Base-by-base conservation (phyloP, 1,139 yeast genomes). In the Candida freyschussii region DNA sequence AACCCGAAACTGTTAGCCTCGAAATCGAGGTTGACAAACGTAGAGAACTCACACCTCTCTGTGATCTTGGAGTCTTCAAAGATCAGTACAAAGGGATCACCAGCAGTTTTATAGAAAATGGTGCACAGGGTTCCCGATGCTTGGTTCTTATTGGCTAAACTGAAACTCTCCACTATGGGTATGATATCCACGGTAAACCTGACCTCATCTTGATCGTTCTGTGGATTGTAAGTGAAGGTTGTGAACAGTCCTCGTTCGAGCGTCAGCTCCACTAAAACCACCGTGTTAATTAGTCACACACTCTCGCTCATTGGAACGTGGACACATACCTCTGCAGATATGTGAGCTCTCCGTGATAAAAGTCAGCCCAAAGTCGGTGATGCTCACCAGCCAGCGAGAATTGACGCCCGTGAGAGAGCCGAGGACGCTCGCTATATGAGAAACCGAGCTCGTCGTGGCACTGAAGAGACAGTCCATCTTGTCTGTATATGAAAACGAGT, bases 11-110 rank as follows among this genome's bases (percentile, higher is more conserved):
- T 48, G 25, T 63, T 63, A 16, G 67, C 48, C 25, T 59, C 79
- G 10, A 44, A 36, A 16, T 47, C 53, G 13, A 46, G 15, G 26
- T 55, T 56, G 4, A 54, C 45, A 28, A 70, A 50, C 0, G 95
- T 84, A 3, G 70, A 60, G 42, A 85, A 73, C 47, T 82, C 89
- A 41, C 86, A 77, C 37, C 74, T 67, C 47, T 86, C 94, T 25
- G 78, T 72, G 44, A 85, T 74, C 32, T 68, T 56, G 3, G 72
- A 67, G 52, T 84, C 94, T 48, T 81, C 87, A 55, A 84, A 83
- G 17, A 78, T 79, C 15, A 85, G 56, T 2, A 75, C 65, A 36
- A 86, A 72, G 0, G 93, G 89, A 6, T 65, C 52, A 0, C 93
- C 93, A 11, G 65, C 65, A 0, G 85, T 71, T 28, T 62, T 57